Evolutionary conservation across 2,329 filamentous ascomycete genomes (phyloP).

Genomic region (Arthrobotrys entomopaga): DNA sequence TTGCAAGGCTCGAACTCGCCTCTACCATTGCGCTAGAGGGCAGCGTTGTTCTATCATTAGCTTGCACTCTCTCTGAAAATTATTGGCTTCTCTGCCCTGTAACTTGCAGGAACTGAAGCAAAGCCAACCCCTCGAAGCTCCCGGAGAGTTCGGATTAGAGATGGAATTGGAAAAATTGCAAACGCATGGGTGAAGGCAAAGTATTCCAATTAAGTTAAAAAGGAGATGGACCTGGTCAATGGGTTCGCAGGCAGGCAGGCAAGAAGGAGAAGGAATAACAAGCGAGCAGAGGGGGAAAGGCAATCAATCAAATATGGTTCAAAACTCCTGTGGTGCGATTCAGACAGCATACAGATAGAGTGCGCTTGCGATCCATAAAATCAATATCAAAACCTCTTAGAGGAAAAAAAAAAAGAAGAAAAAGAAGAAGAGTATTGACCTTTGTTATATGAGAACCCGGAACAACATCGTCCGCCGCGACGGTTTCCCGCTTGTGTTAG

Average conservation of each 20-base stretch:
- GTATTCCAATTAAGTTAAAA: slow-evolving; percentile 24
- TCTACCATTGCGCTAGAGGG: slow-evolving; percentile 51
- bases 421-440: slow-evolving; percentile 34
- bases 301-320: slow-evolving; percentile 27
- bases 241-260: slow-evolving; percentile 18
- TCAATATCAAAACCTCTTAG: slow-evolving; percentile 47
- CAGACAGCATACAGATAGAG: slow-evolving; percentile 34
- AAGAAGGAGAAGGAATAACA: slow-evolving; percentile 23
- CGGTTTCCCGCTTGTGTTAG: slow-evolving; percentile 24
- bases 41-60: slow-evolving; percentile 53
- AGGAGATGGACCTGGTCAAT: slow-evolving; percentile 19
- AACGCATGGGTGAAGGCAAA: slow-evolving; percentile 32
- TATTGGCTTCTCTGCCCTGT: slow-evolving; percentile 52
- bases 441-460: slow-evolving; percentile 48
- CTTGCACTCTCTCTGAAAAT: slow-evolving; percentile 46
- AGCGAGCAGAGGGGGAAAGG: slow-evolving; percentile 29
- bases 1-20: slow-evolving; percentile 50
- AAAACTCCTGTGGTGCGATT: slow-evolving; percentile 48
- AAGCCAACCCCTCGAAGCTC: slow-evolving; percentile 40
- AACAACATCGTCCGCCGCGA: slow-evolving; percentile 41
- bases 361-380: slow-evolving; percentile 53
- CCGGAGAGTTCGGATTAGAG: slow-evolving; percentile 28
- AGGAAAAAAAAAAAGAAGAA: slow-evolving; percentile 5
- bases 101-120: slow-evolving; percentile 54
- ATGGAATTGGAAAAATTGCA: slow-evolving; percentile 45